Conservation (phyloP, 2,329 filamentous ascomycete species). For the Mycogone perniciosa region DNA sequence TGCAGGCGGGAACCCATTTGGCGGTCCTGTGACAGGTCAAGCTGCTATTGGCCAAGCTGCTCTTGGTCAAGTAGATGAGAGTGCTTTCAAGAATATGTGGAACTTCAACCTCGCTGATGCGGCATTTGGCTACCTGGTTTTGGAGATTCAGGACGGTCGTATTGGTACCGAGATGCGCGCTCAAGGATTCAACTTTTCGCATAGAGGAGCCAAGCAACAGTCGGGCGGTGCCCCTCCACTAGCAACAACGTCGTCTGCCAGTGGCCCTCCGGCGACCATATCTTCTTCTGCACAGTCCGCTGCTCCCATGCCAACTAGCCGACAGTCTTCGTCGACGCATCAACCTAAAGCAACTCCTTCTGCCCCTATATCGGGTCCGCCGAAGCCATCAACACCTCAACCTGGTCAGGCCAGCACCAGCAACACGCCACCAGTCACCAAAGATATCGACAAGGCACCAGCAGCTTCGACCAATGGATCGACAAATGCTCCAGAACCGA, state of each 20-base stretch:
- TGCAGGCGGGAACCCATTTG: constrained; percentile 94
- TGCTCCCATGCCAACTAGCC: constrained; percentile 26
- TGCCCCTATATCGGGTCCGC: constrained; percentile 27
- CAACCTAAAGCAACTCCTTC: constrained; percentile 37
- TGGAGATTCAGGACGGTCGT: constrained; percentile 90
- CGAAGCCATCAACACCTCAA: constrained; percentile 42
- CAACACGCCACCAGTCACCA: constrained; percentile 34
- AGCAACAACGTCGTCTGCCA: constrained; percentile 2
- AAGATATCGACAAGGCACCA: constrained; percentile 51
- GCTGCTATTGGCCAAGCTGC: constrained; percentile 61
- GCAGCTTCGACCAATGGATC: constrained; percentile 46
- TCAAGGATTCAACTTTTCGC: constrained; percentile 98
- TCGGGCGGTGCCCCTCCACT: constrained; percentile 31
- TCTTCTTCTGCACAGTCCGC: constrained; percentile 28
- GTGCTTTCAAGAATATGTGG: constrained; percentile 99
- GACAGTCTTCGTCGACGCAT: constrained; percentile 34
- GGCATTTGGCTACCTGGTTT: constrained; percentile 89
- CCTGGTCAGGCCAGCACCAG: constrained; percentile 37
- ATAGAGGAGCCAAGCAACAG: constrained; percentile 78
- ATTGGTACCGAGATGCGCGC: constrained; percentile 98
- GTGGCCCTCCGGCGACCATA: background rate
- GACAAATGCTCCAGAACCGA: constrained; percentile 44
- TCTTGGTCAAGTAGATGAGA: constrained; percentile 91
- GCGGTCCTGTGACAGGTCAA: constrained; percentile 70
- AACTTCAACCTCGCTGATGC: constrained; percentile 98